A percentile compares a stretch with the other conserved stretches of the same genome.
Conservation (phyloP, 2,329 filamentous ascomycete species). For the Fusarium tupiense region DNA sequence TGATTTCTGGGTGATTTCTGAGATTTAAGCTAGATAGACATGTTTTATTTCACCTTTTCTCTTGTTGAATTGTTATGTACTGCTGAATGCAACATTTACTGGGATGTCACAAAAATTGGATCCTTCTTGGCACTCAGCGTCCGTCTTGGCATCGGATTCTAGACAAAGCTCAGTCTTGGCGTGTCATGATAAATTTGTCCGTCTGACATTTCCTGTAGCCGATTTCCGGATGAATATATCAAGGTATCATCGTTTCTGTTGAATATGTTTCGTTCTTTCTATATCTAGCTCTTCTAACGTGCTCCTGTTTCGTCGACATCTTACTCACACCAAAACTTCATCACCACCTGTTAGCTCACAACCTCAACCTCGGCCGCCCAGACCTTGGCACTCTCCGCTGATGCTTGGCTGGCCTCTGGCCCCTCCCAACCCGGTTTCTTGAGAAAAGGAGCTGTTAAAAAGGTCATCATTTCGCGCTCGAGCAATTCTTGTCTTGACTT, state of each 20-base stretch:
- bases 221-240: neutral
- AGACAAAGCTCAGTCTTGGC: slow-evolving; percentile 29
- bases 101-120: slow-evolving; percentile 1
- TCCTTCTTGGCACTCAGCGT: slow-evolving; percentile 14
- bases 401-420: slow-evolving; percentile 26
- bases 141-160: slow-evolving; percentile 32
- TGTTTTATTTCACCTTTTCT: neutral
- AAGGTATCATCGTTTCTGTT: neutral
- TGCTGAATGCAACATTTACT: neutral
- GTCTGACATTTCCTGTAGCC: neutral
- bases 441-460: slow-evolving; percentile 20
- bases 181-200: slow-evolving; percentile 21
- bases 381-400: slow-evolving; percentile 37
- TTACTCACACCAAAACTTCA: neutral
- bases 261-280: neutral
- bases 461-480: slow-evolving; percentile 6
- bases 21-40: neutral
- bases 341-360: neutral
- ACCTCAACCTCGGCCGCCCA: slow-evolving; percentile 32
- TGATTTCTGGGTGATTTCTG: neutral
- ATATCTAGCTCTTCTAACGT: neutral
- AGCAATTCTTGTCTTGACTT: neutral
- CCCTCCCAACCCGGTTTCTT: slow-evolving; percentile 19
- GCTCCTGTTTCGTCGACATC: neutral
- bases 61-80: neutral